A percentile compares a stretch with the other conserved stretches of the same genome.
Evolutionary conservation across 1,284 basidiomycete genomes (phyloP).

Genomic region (Pyrrhoderma noxium): DNA sequence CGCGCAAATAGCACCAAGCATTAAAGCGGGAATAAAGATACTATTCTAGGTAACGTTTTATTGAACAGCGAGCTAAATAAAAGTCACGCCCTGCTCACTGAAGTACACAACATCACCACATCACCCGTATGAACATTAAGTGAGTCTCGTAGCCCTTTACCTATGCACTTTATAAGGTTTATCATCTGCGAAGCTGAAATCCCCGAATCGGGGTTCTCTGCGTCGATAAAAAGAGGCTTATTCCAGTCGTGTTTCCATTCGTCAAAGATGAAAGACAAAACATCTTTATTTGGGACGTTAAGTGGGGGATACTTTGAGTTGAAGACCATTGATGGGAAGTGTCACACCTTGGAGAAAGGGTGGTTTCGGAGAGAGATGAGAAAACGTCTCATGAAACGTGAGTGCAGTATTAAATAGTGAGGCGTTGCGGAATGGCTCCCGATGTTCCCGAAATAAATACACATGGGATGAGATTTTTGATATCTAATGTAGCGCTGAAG

Average conservation of each 20-base stretch:
- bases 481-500: too few species aligned
- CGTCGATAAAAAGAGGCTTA: constrained; percentile 18
- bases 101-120: constrained; percentile 14
- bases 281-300: constrained; percentile 16
- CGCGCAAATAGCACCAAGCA: constrained; percentile 18
- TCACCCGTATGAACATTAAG: constrained; percentile 14
- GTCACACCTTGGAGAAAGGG: background rate
- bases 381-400: too few species aligned
- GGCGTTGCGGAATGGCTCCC: too few species aligned
- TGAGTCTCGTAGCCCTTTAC: constrained; percentile 13
- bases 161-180: constrained; percentile 12
- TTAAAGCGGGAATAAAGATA: constrained; percentile 16
- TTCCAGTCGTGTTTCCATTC: constrained; percentile 17
- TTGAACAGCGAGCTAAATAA: too few species aligned
- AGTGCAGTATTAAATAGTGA: too few species aligned
- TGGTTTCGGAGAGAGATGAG: too few species aligned
- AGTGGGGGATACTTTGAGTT: constrained; percentile 1
- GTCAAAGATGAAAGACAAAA: constrained; percentile 20
- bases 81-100: too few species aligned
- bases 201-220: constrained; percentile 11
- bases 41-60: constrained; percentile 10
- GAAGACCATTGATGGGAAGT: background rate
- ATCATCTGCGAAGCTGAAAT: constrained; percentile 16
- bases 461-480: too few species aligned
- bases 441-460: too few species aligned